Conservation (phyloP, 768 basidiomycete genomes). For the Royoungia palumana region DNA sequence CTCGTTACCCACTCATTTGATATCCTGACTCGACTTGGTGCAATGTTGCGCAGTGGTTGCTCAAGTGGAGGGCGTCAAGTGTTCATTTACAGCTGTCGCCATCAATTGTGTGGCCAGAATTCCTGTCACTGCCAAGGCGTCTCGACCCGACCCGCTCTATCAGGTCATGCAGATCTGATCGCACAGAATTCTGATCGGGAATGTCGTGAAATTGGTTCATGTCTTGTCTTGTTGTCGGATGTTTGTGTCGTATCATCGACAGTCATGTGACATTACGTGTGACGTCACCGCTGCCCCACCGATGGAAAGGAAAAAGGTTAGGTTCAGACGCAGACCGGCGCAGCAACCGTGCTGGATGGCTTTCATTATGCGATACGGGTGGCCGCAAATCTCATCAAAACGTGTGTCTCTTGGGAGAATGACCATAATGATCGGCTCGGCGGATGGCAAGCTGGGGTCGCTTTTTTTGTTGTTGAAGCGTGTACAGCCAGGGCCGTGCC, state of each 20-base stretch:
- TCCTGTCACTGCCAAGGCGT: constrained; percentile 11
- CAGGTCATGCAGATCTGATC: constrained; percentile 29
- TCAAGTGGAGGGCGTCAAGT: constrained; percentile 17
- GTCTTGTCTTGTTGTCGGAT: constrained; percentile 18
- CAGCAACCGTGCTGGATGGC: constrained; percentile 6
- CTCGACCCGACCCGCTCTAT: constrained; percentile 17
- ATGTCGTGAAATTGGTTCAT: constrained; percentile 14
- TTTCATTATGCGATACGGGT: constrained; percentile 16
- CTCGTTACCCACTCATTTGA: constrained; percentile 32
- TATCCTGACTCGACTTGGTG: constrained; percentile 30
- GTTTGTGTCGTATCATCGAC: constrained; percentile 9
- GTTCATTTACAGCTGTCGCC: constrained; percentile 23
- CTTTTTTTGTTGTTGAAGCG: not conserved
- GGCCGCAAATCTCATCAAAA: constrained; percentile 4
- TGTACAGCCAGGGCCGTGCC: constrained; percentile 11
- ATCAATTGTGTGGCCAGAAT: constrained; percentile 1
- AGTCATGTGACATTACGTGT: constrained; percentile 19
- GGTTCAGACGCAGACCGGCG: constrained; percentile 16
- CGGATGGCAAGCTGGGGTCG: constrained; percentile 2
- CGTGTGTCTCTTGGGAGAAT: not conserved
- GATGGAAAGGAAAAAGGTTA: constrained; percentile 17
- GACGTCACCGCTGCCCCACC: constrained; percentile 20
- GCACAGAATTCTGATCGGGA: constrained; percentile 35
- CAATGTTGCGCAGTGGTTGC: constrained; percentile 11
- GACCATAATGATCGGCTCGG: constrained; percentile 8